These are phyloP conservation scores for Plectosphaerella cucumerina DNA, from an alignment of 2,329 filamentous ascomycete genomes.

Conservation along the genomic window DNA sequence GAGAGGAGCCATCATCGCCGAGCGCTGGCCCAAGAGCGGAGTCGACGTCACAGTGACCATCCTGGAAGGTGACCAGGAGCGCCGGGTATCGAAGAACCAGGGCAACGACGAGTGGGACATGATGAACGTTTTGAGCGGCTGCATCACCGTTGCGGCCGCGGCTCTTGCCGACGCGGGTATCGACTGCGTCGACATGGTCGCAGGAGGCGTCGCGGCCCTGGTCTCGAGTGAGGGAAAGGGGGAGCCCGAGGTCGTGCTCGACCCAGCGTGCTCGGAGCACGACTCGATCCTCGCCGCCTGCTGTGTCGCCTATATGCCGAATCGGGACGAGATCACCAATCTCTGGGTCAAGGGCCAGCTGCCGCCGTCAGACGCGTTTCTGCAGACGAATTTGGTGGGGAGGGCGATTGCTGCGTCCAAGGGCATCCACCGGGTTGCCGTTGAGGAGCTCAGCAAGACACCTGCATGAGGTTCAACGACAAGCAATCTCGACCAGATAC, in stretches of 20 bases:
- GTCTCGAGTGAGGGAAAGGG: slow-evolving; percentile 40
- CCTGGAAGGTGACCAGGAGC: slow-evolving; percentile 87
- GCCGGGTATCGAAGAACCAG: slow-evolving; percentile 39
- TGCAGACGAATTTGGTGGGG: slow-evolving; percentile 30
- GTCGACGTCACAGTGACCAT: slow-evolving; percentile 94
- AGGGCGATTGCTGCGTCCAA: slow-evolving; percentile 37
- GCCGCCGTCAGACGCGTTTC: slow-evolving; percentile 30
- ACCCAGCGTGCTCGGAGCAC: slow-evolving; percentile 81
- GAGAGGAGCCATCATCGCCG: slow-evolving; percentile 83
- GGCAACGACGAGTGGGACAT: slow-evolving; percentile 72
- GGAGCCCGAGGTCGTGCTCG: slow-evolving; percentile 54
- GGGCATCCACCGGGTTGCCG: slow-evolving; percentile 18
- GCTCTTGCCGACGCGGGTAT: slow-evolving; percentile 93
- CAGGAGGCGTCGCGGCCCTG: slow-evolving; percentile 83
- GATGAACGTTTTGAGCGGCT: slow-evolving; percentile 88
- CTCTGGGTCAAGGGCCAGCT: slow-evolving; percentile 82
- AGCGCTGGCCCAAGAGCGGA: slow-evolving; percentile 97
- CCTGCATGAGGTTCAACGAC: not conserved
- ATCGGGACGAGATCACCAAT: slow-evolving; percentile 87
- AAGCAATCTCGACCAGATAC: too few species aligned
- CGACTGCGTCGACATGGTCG: slow-evolving; percentile 87
- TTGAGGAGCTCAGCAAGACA: not conserved
- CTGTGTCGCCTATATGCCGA: slow-evolving; percentile 84
- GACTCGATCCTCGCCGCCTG: slow-evolving; percentile 74
- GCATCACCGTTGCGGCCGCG: slow-evolving; percentile 89